These are phyloP conservation scores for Pseudopyrenochaeta lycopersici DNA, from an alignment of 2,329 filamentous ascomycete species.

Conservation along the genomic window DNA sequence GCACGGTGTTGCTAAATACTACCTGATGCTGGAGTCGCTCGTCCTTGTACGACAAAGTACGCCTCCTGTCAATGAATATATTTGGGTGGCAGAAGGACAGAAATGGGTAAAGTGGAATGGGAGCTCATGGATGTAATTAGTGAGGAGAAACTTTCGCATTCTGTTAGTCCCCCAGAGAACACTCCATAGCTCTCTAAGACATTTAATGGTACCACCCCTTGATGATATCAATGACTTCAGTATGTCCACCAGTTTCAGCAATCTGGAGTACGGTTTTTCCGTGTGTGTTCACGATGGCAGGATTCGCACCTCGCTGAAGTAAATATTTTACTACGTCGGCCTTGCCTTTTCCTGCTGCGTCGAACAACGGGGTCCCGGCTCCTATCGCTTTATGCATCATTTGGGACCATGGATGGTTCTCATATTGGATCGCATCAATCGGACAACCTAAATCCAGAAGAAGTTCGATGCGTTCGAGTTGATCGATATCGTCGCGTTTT, in stretches of 20 bases:
- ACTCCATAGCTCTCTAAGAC: neutral
- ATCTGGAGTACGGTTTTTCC: neutral
- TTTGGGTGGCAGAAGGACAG: too few relatives aligned
- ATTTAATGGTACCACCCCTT: neutral
- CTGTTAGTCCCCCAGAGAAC: too few relatives aligned
- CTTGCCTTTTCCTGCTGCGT: neutral
- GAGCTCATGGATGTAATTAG: too few relatives aligned
- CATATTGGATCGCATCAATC: neutral
- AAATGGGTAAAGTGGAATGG: too few relatives aligned
- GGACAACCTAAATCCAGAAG: neutral
- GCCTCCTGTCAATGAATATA: too few relatives aligned
- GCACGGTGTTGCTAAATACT: too few relatives aligned
- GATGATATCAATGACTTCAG: neutral
- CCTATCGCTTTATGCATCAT: neutral
- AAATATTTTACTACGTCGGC: constrained; percentile 1
- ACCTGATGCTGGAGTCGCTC: too few relatives aligned
- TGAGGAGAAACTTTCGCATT: too few relatives aligned
- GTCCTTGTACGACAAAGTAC: too few relatives aligned
- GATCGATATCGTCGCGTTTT: neutral
- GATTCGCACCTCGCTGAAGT: neutral
- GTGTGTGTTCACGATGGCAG: neutral
- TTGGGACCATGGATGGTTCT: neutral
- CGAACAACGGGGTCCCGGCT: neutral
- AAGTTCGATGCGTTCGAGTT: neutral
- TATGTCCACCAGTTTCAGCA: neutral